Conservation (phyloP, 2,329 filamentous ascomycete genomes). For the Neopestalotiopsis rosae region DNA sequence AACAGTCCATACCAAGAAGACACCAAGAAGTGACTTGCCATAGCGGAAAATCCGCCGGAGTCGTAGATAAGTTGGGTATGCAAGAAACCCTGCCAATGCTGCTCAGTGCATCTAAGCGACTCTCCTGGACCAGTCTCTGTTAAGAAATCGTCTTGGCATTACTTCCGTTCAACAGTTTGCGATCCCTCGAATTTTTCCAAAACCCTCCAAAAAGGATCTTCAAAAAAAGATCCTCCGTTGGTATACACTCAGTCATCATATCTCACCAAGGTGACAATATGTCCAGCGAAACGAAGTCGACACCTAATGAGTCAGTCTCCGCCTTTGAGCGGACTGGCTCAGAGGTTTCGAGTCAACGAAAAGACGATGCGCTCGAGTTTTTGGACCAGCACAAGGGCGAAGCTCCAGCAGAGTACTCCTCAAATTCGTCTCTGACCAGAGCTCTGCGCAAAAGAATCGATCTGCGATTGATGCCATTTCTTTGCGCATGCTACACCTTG, state of each 20-base stretch:
- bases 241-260: neutral
- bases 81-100: neutral
- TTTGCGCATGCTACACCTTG: slow-evolving; percentile 2
- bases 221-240: no score
- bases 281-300: neutral
- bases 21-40: neutral
- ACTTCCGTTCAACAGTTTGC: no score
- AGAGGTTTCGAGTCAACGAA: neutral
- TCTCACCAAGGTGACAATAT: neutral
- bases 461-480: slow-evolving; percentile 7
- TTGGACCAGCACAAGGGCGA: neutral
- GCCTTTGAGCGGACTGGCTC: neutral
- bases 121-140: neutral
- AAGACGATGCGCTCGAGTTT: slow-evolving; percentile 8
- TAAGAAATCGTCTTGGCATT: neutral
- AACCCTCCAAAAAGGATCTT: no score
- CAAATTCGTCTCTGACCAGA: neutral
- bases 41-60: neutral
- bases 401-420: neutral
- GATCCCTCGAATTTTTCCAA: no score
- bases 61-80: neutral
- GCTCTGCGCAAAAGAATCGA: slow-evolving; percentile 7
- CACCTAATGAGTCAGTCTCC: neutral
- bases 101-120: neutral
- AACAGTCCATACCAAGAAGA: neutral